These are phyloP conservation scores for Lentinula aciculospora DNA, from an alignment of 768 basidiomycete species.

Conservation along the genomic window DNA sequence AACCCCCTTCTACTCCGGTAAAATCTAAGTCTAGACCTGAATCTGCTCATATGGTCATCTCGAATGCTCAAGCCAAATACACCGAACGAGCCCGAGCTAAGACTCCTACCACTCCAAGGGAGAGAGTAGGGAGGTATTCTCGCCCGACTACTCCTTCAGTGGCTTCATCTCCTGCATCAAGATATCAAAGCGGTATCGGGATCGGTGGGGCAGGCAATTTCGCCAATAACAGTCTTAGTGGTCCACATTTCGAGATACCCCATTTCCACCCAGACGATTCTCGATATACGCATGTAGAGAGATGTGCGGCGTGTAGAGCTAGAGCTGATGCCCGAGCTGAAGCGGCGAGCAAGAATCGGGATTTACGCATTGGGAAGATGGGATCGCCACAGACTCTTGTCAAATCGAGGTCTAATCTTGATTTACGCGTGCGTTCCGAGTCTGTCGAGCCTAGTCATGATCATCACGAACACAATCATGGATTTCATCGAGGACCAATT, in stretches of 20 bases:
- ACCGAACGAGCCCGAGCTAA: background rate
- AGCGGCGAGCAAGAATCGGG: background rate
- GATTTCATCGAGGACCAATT: background rate
- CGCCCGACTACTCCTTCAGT: background rate
- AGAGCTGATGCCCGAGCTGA: background rate
- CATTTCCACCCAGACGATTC: conserved; percentile 4
- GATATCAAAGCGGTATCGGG: background rate
- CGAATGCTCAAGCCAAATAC: background rate
- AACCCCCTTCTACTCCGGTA: background rate
- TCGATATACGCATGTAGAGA: background rate
- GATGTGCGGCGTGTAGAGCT: conserved; percentile 3
- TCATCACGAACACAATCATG: background rate
- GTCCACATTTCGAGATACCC: background rate
- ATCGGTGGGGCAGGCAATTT: background rate
- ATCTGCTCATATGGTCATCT: background rate
- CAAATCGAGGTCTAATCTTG: background rate
- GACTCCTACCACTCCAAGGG: background rate
- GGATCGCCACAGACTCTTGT: background rate
- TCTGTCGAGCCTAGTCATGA: background rate
- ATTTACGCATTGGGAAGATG: background rate
- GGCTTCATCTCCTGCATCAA: background rate
- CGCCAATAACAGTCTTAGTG: background rate
- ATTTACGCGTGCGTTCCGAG: background rate
- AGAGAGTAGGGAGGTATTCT: background rate
- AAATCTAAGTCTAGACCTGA: background rate